These are phyloP conservation scores for Paramyrothecium roridum DNA, from an alignment of 2,329 filamentous ascomycete genomes.

Conservation along the genomic window DNA sequence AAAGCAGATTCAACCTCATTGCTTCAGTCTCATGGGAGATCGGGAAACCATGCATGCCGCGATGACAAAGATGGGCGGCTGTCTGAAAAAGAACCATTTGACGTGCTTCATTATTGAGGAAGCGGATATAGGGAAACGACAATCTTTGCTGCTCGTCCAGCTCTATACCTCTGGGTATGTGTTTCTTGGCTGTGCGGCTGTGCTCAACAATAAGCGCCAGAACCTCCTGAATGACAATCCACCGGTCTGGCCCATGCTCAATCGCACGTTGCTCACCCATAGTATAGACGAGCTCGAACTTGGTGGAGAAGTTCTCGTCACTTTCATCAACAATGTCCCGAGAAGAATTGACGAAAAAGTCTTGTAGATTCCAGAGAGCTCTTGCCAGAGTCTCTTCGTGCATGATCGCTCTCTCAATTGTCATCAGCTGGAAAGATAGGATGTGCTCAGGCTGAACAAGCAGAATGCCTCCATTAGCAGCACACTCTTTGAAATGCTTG, in stretches of 20 bases:
- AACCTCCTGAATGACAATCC: conserved; percentile 51
- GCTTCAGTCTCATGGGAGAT: conserved; percentile 26
- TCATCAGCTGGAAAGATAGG: conserved; percentile 59
- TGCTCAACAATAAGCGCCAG: conserved; percentile 36
- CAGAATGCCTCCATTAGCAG: conserved; percentile 44
- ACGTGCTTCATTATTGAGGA: background rate
- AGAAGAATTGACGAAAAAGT: conserved; percentile 36
- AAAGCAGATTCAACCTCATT: conserved; percentile 6
- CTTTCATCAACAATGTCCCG: conserved; percentile 61
- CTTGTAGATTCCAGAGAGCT: conserved; percentile 34
- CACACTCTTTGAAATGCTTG: conserved; percentile 40
- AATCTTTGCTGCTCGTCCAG: conserved; percentile 23
- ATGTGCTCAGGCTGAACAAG: conserved; percentile 61
- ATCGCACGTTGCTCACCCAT: conserved; percentile 48
- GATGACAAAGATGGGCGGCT: conserved; percentile 31
- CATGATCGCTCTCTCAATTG: conserved; percentile 42
- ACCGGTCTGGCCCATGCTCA: conserved; percentile 51
- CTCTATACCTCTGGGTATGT: conserved; percentile 37
- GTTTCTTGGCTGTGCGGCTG: conserved; percentile 21
- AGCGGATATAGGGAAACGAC: conserved; percentile 34
- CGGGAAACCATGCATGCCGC: conserved; percentile 36
- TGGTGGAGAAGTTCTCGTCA: conserved; percentile 56
- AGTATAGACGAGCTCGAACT: conserved; percentile 60
- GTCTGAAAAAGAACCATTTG: background rate
- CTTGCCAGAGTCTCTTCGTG: conserved; percentile 16